Conservation (phyloP, 2,329 filamentous ascomycete species). For the Paradendryphiella salina region DNA sequence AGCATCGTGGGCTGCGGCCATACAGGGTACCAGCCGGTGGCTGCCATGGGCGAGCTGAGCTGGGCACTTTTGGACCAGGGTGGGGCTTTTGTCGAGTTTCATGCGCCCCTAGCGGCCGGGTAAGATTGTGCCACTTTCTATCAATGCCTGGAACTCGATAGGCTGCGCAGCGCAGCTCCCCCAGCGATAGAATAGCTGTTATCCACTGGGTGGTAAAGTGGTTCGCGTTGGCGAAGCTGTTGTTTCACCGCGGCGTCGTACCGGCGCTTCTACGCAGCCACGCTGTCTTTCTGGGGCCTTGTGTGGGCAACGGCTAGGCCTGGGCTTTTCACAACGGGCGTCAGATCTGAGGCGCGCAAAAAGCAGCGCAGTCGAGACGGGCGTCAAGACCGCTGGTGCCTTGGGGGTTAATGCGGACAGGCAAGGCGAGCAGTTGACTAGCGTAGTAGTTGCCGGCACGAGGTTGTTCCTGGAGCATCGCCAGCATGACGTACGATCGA, state of each 20-base stretch:
- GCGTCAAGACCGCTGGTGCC: conserved; percentile 19
- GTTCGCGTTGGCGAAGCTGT: conserved; percentile 10
- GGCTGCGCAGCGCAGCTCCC: conserved; percentile 9
- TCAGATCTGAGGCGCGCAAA: too few species aligned
- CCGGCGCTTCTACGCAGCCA: conserved; percentile 3
- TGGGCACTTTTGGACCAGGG: conserved; percentile 12
- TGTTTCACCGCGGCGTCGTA: conserved; percentile 23
- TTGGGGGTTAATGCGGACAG: conserved; percentile 5
- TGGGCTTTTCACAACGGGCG: conserved; percentile 10
- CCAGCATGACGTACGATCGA: conserved; percentile 26
- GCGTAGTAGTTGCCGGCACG: conserved; percentile 17
- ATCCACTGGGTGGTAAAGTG: conserved; percentile 13
- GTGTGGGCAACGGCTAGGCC: too few species aligned
- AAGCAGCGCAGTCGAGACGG: conserved; percentile 17
- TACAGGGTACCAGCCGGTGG: conserved; percentile 7
- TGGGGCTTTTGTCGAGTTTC: conserved; percentile 22
- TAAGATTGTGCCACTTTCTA: conserved; percentile 2
- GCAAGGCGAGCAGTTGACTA: conserved; percentile 30
- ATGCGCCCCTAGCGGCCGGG: conserved; percentile 21
- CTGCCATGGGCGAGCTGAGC: conserved; percentile 15
- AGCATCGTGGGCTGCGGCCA: conserved; percentile 5
- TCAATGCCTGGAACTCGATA: conserved; percentile 3
- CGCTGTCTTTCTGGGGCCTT: not conserved
- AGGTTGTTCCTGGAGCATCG: conserved; percentile 21
- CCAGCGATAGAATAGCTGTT: conserved; percentile 14